Base-by-base conservation (phyloP, 495 filamentous ascomycete species). In the Lophiostoma macrostomum region DNA sequence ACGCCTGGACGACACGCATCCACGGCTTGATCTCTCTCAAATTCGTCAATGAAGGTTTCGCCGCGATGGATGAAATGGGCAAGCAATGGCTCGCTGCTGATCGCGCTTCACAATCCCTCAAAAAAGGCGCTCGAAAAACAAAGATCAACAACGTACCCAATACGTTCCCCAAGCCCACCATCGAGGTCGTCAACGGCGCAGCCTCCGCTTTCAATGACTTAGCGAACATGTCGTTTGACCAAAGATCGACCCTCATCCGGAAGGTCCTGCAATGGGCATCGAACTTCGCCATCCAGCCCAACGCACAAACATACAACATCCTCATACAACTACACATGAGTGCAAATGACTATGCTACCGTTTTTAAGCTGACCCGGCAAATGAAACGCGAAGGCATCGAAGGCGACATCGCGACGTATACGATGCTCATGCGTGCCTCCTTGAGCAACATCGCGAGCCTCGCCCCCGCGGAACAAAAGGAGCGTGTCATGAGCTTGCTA, bases 301-400 rank as follows among this genome's bases (percentile, higher is more conserved):
- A 87, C 60, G 66, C 76, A 28, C 68, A 70, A 46, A 88, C 86
- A 11, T 90, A 80, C 71, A 91, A 90, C 68, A 81, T 74, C 3
- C 73, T 88, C 8, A 71, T 91, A 22, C 70, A 73, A 5, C 67
- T 75, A 2, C 61, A 80, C 34, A 70, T 89, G 50, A 73, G 74
- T 14, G 52, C 66, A 30, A 72, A 69, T 18, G 55, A 72, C 14
- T 60, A 60, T 23, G 50, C 62, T 0, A 63, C 69, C 20, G 71
- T 76, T 18, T 53, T 68, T 31, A 56, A 63, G 1, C 50, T 84
- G 20, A 68, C 86, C 20, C 25, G 55, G 7, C 57, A 72, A 18
- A 84, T 84, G 81, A 43, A 70, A 42, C 32, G 46, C 2, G 36
- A 67, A 2, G 65, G 67, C 5, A 69, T 82, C 24, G 27, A 67